Base-by-base conservation (phyloP, 495 filamentous ascomycete genomes). In the Penicillium mononematosum region DNA sequence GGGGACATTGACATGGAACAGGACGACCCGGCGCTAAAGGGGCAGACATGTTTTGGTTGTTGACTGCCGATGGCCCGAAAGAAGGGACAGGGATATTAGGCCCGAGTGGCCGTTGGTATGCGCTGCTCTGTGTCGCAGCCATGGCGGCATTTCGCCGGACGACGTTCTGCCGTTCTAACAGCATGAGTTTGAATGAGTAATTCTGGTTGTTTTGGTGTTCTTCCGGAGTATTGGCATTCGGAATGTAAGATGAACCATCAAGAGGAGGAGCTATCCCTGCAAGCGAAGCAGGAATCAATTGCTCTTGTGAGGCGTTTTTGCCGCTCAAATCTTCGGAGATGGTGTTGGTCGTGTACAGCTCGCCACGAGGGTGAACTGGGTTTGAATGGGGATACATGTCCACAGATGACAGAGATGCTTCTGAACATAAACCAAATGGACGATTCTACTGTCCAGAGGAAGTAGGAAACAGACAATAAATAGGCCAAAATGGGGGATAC, bases 281-380 rank as follows among this genome's bases (percentile, higher is more conserved):
- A 7, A 17, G 38, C 6, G 19, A 6, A 38, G 41, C 4, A 27
- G 29, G 7, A 12, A 11, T 0, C 17, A 2, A 2, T 25, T 17
- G 41, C 6, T 25, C 53, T 39, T 19, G 14, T 38, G 43, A 27
- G 5, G 4, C 5, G 11, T 5, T 19, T 32, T 34, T 29, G 2
- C 12, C 24, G 7, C 17, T 46, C 19, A 45, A 1, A 19, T 55
- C 43, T 16, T 55, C 20, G 19, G 52, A 46, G 42, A 55, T 55
- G 6, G 52, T 38, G 19, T 38, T 55, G 43, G 27, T 17, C 22
- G 36, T 55, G 20, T 47, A 55, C n/a, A 54, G 10, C 39, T 55
- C 31, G 4, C 22, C 17, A 12, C 12, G n/a, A 14, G 39, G 19
- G 17, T 6, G 50, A 25, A 27, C 10, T 39, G 27, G 5, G 8